Evolutionary conservation across 805 yeast genomes (phyloP).

Genomic region (Candida mattraensis): DNA sequence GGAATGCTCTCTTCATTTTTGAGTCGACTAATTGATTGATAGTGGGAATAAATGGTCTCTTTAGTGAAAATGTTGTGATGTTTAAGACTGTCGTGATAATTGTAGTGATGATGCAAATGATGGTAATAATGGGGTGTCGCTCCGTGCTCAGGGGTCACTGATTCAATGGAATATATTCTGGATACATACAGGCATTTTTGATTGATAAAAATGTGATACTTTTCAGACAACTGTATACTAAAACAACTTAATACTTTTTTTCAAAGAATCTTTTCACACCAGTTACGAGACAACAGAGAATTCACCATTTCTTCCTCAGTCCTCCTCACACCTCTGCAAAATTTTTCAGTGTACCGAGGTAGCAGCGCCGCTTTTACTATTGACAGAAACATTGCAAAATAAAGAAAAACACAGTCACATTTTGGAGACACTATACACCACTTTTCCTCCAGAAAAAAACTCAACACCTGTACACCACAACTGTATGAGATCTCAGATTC

Average conservation of each 20-base stretch:
- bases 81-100: no score
- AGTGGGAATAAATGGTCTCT: neutral
- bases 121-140: no score
- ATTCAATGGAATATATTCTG: no score
- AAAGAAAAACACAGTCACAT: slow-evolving; percentile 15
- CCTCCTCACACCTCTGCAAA: slow-evolving; percentile 2
- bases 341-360: slow-evolving; percentile 2
- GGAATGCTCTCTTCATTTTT: slow-evolving; percentile 1
- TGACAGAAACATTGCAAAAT: neutral
- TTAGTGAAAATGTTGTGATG: no score
- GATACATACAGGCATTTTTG: slow-evolving; percentile 27
- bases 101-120: no score
- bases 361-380: no score
- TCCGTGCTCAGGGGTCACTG: no score
- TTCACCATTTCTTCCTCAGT: no score
- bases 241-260: no score
- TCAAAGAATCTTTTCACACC: slow-evolving; percentile 8
- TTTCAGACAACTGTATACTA: no score
- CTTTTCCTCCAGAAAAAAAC: slow-evolving; percentile 1
- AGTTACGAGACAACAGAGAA: neutral
- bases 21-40: no score
- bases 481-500: slow-evolving; percentile 3
- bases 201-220: slow-evolving; percentile 10
- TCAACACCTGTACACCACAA: neutral
- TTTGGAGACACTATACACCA: slow-evolving; percentile 5